Evolutionary conservation across 1,284 basidiomycete genomes (phyloP).

Genomic region (Volvariella volvacea): DNA sequence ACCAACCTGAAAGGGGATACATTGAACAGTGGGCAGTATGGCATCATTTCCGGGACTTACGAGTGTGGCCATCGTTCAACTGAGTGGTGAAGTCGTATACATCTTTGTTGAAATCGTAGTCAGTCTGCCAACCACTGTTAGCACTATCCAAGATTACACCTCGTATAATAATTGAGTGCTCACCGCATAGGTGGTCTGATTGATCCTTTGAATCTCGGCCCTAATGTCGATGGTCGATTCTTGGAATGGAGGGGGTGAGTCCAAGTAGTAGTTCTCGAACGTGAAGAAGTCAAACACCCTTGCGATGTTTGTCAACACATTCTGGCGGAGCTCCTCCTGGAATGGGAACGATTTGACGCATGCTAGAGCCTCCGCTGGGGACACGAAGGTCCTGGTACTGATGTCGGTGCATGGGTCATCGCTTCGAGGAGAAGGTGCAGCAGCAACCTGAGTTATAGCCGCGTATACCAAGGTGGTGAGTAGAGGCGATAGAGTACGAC

Average conservation of each 20-base stretch:
- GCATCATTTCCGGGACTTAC: slow-evolving; percentile 23
- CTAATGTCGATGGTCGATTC: slow-evolving; percentile 54
- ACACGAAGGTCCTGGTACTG: too few species aligned
- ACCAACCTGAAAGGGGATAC: slow-evolving; percentile 36
- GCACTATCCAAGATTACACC: neutral
- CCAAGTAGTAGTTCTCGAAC: slow-evolving; percentile 55
- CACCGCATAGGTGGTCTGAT: slow-evolving; percentile 39
- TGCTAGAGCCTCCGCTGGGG: slow-evolving; percentile 50
- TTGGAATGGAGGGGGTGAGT: slow-evolving; percentile 55
- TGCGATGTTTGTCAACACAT: slow-evolving; percentile 45
- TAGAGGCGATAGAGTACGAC: too few species aligned
- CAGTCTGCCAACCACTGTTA: slow-evolving; percentile 29
- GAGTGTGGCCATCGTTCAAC: slow-evolving; percentile 61
- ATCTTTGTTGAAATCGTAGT: slow-evolving; percentile 59
- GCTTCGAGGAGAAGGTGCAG: too few species aligned
- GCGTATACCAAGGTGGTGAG: too few species aligned
- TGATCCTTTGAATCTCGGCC: slow-evolving; percentile 39
- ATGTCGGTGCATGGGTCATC: too few species aligned
- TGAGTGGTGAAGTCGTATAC: slow-evolving; percentile 50
- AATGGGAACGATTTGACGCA: slow-evolving; percentile 58
- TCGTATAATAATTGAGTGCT: slow-evolving; percentile 12
- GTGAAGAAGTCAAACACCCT: slow-evolving; percentile 61
- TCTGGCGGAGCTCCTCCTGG: slow-evolving; percentile 56
- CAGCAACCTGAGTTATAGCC: too few species aligned
- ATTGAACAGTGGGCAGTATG: slow-evolving; percentile 1